Base-by-base conservation (phyloP, 768 basidiomycete species). In the Gymnopilus junonius region DNA sequence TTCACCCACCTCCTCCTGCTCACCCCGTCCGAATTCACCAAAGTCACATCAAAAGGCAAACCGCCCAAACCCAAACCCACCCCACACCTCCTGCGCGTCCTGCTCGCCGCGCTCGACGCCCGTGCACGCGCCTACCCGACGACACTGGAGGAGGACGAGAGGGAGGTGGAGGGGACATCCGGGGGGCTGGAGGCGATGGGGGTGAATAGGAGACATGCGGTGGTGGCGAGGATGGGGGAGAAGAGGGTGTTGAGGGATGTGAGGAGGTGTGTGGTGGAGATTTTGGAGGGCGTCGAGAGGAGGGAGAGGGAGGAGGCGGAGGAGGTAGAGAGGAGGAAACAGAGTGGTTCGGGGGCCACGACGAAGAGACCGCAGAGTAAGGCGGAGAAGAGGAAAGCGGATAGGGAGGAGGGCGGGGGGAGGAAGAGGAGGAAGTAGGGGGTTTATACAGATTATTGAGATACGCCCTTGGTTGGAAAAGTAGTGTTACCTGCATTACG, bases 161-260 rank as follows among this genome's bases (percentile, higher is more conserved):
- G 17, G 27, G n/a, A 31, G 1, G 27, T 51, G 3, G 15, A 8
- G 8, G 48, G 32, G 29, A 29, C 48, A 7, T 4, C 27, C 3
- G 40, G 40, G 8, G 40, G 40, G 29, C 32, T 51, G 17, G 48
- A 17, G 29, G 15, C 17, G n/a, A 51, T 51, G 48, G 17, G 3
- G 27, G 7, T 51, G 15, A 86, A 87, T 66, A 83, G 80, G 68
- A 79, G 79, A 62, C 80, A 88, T 61, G 94, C 94, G 1, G 71
- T 89, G 8, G 76, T 91, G 48, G 92, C 95, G 12, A 83, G 94
- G 35, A 72, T 93, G 10, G 92, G 92, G 4, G 94, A 96, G 78
- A 94, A 94, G 76, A 76, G 83, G 23, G 87, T 95, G 12, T 69
- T 95, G 58, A 58, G 67, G 8, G 58, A 35, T 42, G 32, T 42